These are phyloP conservation scores for Blepharisma japonicum DNA, from an alignment of 73 alveolate species.

Conservation along the genomic window DNA sequence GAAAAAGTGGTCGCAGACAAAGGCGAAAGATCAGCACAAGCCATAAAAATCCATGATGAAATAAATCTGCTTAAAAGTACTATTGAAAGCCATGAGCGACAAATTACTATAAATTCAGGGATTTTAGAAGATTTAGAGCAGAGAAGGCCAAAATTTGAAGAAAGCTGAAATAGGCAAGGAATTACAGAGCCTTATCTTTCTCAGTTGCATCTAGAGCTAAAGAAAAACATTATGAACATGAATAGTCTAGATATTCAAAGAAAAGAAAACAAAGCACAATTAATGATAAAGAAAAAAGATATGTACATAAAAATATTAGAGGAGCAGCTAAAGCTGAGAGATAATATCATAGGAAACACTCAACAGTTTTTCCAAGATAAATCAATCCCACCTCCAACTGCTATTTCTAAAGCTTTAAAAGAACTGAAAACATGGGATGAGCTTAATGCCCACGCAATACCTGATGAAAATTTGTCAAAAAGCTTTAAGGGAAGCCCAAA, in stretches of 20 bases:
- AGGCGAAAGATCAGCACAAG: neutral
- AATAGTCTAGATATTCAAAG: slow-evolving; percentile 12
- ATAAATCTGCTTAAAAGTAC: neutral
- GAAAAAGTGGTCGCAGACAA: neutral
- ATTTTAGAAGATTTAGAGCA: neutral
- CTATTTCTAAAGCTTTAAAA: too few relatives aligned
- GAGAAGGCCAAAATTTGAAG: neutral
- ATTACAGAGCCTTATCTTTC: neutral
- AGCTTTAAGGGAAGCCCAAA: too few relatives aligned
- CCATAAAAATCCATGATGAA: neutral
- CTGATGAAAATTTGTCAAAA: too few relatives aligned
- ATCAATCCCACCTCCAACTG: too few relatives aligned
- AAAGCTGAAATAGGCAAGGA: neutral
- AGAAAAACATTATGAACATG: slow-evolving; percentile 10
- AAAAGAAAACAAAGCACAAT: neutral
- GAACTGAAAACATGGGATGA: too few relatives aligned
- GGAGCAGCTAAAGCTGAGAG: slow-evolving; percentile 31
- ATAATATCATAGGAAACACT: neutral
- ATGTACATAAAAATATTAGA: slow-evolving; percentile 14
- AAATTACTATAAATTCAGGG: neutral
- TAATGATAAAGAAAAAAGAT: slow-evolving; percentile 17
- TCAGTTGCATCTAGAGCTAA: slow-evolving; percentile 23
- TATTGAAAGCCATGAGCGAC: neutral
- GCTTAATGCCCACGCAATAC: too few relatives aligned
- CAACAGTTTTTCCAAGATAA: too few relatives aligned